Evolutionary conservation across 2,329 filamentous ascomycete species (phyloP).

Genomic region (Helotiales sp.): DNA sequence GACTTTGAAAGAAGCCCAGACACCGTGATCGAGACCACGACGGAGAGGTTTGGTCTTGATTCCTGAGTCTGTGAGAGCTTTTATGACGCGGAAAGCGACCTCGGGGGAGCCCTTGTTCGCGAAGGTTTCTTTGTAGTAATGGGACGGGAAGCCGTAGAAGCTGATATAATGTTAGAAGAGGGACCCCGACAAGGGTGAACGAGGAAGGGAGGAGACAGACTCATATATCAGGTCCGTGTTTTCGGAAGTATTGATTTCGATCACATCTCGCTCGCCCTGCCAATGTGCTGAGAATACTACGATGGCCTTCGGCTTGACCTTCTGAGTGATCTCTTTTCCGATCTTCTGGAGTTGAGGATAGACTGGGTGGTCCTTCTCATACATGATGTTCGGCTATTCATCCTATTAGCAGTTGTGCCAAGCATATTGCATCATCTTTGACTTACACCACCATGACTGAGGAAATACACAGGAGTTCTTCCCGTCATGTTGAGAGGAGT

Average conservation of each 20-base stretch:
- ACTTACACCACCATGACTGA: slow-evolving; percentile 31
- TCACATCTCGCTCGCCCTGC: slow-evolving; percentile 57
- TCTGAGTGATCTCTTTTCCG: slow-evolving; percentile 68
- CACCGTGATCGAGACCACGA: slow-evolving; percentile 72
- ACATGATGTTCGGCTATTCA: slow-evolving; percentile 61
- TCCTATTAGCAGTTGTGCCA: neutral
- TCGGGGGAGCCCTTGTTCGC: slow-evolving; percentile 62
- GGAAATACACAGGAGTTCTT: slow-evolving; percentile 27
- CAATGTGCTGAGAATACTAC: slow-evolving; percentile 79
- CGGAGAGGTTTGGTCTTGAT: slow-evolving; percentile 60
- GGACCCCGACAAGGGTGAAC: slow-evolving; percentile 16
- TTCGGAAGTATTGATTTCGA: slow-evolving; percentile 66
- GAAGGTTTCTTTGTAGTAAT: slow-evolving; percentile 68
- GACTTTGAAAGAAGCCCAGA: slow-evolving; percentile 67
- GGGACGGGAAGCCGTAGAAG: slow-evolving; percentile 70
- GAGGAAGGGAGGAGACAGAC: slow-evolving; percentile 38
- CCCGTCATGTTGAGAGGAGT: slow-evolving; percentile 20
- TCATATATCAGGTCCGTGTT: slow-evolving; percentile 70
- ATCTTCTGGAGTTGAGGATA: slow-evolving; percentile 64
- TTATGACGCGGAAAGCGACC: slow-evolving; percentile 59
- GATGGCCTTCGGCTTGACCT: slow-evolving; percentile 69
- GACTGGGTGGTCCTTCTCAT: slow-evolving; percentile 66
- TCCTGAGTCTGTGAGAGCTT: slow-evolving; percentile 53
- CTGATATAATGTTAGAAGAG: slow-evolving; percentile 34
- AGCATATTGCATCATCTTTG: too few species aligned